A percentile compares a stretch with the other conserved stretches of the same genome.
Conservation (phyloP, 805 yeast genomes). For the Spathaspora hagerdaliae region DNA sequence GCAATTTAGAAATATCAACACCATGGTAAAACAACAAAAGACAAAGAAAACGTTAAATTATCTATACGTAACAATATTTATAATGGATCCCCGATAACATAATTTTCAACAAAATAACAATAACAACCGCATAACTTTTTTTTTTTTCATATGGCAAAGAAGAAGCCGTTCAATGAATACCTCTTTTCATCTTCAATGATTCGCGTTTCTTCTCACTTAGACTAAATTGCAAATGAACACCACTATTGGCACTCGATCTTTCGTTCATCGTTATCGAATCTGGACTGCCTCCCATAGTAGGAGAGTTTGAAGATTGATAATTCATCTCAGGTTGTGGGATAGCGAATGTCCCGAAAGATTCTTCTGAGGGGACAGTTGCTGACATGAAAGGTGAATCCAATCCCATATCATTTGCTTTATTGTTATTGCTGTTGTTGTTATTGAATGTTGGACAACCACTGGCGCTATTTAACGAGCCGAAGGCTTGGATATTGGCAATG, state of each 20-base stretch:
- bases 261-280: not conserved
- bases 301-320: conserved; percentile 13
- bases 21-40: too few species aligned
- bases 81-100: too few species aligned
- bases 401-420: conserved; percentile 7
- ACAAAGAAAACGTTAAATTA: too few species aligned
- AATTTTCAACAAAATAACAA: too few species aligned
- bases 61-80: too few species aligned
- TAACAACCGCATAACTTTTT: too few species aligned
- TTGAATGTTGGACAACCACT: conserved; percentile 2
- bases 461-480: conserved; percentile 15
- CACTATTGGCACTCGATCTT: conserved; percentile 1
- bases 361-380: conserved; percentile 34
- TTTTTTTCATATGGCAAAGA: too few species aligned
- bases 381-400: conserved; percentile 42
- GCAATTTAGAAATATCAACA: too few species aligned
- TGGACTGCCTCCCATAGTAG: conserved; percentile 1
- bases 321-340: conserved; percentile 26
- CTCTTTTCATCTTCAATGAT: conserved; percentile 41
- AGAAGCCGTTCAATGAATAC: conserved; percentile 30
- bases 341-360: conserved; percentile 19
- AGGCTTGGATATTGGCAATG: conserved; percentile 21
- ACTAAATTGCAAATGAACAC: conserved; percentile 18
- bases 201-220: conserved; percentile 44
- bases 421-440: conserved; percentile 1